Evolutionary conservation across 805 yeast genomes (phyloP).

Genomic region (baker's yeast (Saccharomyces cerevisiae)): DNA sequence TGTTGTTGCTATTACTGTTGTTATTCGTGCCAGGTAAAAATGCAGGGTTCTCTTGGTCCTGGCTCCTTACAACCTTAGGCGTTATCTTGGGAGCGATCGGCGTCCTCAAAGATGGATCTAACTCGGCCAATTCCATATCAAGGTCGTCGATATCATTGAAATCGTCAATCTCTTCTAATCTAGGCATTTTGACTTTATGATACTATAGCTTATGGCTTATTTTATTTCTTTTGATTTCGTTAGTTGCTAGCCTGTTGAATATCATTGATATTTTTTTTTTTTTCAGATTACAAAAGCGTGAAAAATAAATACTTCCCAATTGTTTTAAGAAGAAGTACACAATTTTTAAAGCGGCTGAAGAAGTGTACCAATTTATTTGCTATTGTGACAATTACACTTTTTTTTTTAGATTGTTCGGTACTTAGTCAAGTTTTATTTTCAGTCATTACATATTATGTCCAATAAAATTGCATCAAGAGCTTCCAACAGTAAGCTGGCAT

Average conservation of each 20-base stretch:
- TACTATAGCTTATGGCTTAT: background rate
- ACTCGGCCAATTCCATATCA: slow-evolving; percentile 90
- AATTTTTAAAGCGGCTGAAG: background rate
- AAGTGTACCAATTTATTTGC: background rate
- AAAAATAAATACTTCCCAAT: background rate
- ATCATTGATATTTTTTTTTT: background rate
- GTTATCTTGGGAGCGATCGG: slow-evolving; percentile 64
- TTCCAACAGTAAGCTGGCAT: slow-evolving; percentile 52
- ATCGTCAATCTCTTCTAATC: slow-evolving; percentile 63
- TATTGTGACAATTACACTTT: background rate
- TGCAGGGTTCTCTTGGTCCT: slow-evolving; percentile 34
- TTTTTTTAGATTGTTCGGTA: background rate
- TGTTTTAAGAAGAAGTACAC: background rate
- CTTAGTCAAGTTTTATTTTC: background rate
- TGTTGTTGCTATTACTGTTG: background rate
- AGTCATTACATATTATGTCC: slow-evolving; percentile 20
- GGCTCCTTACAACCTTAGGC: slow-evolving; percentile 55
- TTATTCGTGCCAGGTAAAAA: background rate
- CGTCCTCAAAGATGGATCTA: slow-evolving; percentile 62
- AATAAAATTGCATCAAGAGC: slow-evolving; percentile 49
- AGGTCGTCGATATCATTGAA: slow-evolving; percentile 82
- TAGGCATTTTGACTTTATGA: slow-evolving; percentile 43
- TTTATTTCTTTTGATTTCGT: background rate
- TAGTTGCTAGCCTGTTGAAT: background rate
- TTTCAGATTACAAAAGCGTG: background rate